phyloP scores from a whole-genome alignment of 2,329 filamentous ascomycete species.

The Aspergillus ibericus region DNA sequence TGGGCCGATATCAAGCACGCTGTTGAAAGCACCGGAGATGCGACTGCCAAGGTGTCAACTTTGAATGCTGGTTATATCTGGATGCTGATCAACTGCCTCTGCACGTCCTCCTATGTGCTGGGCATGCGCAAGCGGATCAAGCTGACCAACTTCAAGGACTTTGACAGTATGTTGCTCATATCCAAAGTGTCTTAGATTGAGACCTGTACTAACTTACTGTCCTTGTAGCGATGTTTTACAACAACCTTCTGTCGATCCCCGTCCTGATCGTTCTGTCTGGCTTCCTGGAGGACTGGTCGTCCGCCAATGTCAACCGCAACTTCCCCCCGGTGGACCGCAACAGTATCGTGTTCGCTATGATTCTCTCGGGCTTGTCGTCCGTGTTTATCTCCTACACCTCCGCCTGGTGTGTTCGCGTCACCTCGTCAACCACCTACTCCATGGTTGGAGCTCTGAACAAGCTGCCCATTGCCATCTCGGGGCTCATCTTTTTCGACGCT shows the following conservation, averaged over 20 bases:
- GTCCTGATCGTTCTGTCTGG: constrained; percentile 81
- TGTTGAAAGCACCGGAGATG: constrained; percentile 65
- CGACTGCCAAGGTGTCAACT: constrained; percentile 76
- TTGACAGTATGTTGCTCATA: constrained; percentile 76
- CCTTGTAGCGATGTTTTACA: constrained; percentile 92
- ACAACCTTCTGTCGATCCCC: constrained; percentile 95
- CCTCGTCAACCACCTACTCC: constrained; percentile 95
- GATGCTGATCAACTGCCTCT: constrained; percentile 97
- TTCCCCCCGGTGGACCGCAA: constrained; percentile 83
- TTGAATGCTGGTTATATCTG: constrained; percentile 94
- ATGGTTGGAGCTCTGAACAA: constrained; percentile 99
- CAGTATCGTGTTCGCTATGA: constrained; percentile 79
- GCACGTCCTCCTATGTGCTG: constrained; percentile 84
- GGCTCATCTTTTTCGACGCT: constrained; percentile 91
- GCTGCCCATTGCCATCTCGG: constrained; percentile 88
- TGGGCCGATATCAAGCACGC: constrained; percentile 96
- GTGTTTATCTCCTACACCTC: constrained; percentile 99
- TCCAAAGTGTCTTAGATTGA: neutral
- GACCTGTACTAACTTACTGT: constrained; percentile 18
- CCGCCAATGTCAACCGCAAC: constrained; percentile 77
- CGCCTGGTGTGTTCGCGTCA: constrained; percentile 97
- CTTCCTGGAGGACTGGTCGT: constrained; percentile 88
- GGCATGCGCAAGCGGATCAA: constrained; percentile 98
- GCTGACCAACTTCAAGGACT: constrained; percentile 99
- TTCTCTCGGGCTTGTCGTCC: constrained; percentile 87